Evolutionary conservation across 2,329 filamentous ascomycete genomes (phyloP).

Genomic region (Intubia oerlemansii): DNA sequence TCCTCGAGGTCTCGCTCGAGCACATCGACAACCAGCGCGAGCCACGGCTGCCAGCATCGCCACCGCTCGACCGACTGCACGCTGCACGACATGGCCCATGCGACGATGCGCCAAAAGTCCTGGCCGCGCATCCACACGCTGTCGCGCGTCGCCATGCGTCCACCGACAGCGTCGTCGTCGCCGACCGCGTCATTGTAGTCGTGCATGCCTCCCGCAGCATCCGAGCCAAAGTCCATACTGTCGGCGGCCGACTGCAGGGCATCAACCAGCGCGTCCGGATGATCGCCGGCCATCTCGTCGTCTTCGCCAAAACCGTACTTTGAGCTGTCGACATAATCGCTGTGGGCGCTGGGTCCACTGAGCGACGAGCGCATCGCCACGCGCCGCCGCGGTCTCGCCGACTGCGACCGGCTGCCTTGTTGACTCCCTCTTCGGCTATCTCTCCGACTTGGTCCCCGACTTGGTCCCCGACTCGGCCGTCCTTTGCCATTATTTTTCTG

Average conservation of each 20-base stretch:
- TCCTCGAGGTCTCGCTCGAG: constrained; percentile 50
- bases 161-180: constrained; percentile 30
- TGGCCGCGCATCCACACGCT: constrained; percentile 57
- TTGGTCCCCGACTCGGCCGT: too few relatives aligned
- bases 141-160: constrained; percentile 37
- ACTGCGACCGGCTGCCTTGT: constrained; percentile 1
- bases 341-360: background rate
- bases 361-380: constrained; percentile 2
- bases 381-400: constrained; percentile 10
- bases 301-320: constrained; percentile 1
- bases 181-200: constrained; percentile 17
- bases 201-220: constrained; percentile 8
- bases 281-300: background rate
- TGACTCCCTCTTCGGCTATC: too few relatives aligned
- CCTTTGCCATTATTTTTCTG: too few relatives aligned
- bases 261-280: background rate
- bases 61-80: constrained; percentile 51
- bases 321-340: constrained; percentile 6
- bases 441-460: too few relatives aligned
- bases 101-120: constrained; percentile 75
- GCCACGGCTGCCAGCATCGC: constrained; percentile 62
- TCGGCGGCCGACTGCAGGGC: background rate
- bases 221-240: background rate
- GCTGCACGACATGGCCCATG: constrained; percentile 89
- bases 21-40: constrained; percentile 59